These are phyloP conservation scores for Nephelium lappaceum DNA, from an alignment of 345 rosid species.

Conservation along the genomic window DNA sequence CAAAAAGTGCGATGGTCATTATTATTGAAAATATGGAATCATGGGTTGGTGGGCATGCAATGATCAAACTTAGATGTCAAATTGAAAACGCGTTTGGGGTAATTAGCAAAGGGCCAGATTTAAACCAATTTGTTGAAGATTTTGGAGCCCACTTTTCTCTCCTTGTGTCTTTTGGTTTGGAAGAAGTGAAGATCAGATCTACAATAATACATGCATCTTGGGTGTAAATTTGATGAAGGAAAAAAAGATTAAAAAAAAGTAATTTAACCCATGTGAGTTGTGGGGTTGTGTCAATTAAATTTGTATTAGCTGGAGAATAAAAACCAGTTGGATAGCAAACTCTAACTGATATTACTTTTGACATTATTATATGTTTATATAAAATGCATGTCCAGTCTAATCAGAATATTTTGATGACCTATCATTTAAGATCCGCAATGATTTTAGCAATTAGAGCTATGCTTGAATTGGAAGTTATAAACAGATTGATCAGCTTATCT, in stretches of 20 bases:
- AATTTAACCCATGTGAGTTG: constrained; percentile 28
- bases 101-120: constrained; percentile 1
- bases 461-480: neutral
- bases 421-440: neutral
- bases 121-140: neutral
- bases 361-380: neutral
- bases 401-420: neutral
- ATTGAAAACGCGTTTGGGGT: constrained; percentile 3
- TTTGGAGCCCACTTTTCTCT: constrained; percentile 6
- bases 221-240: constrained; percentile 1
- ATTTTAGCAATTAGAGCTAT: neutral
- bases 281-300: constrained; percentile 23
- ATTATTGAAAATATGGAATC: constrained; percentile 2
- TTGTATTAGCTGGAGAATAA: neutral
- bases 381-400: neutral
- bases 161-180: neutral
- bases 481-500: neutral
- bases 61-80: constrained; percentile 17
- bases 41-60: constrained; percentile 5
- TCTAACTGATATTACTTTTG: neutral
- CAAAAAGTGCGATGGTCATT: neutral
- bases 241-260: neutral
- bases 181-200: neutral
- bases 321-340: constrained; percentile 7
- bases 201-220: constrained; percentile 9